A percentile compares a stretch with the other conserved stretches of the same genome.
These are phyloP conservation scores for Conidiobolus incongruus DNA, from an alignment of 371 early-diverging fungal species.

Conservation along the genomic window DNA sequence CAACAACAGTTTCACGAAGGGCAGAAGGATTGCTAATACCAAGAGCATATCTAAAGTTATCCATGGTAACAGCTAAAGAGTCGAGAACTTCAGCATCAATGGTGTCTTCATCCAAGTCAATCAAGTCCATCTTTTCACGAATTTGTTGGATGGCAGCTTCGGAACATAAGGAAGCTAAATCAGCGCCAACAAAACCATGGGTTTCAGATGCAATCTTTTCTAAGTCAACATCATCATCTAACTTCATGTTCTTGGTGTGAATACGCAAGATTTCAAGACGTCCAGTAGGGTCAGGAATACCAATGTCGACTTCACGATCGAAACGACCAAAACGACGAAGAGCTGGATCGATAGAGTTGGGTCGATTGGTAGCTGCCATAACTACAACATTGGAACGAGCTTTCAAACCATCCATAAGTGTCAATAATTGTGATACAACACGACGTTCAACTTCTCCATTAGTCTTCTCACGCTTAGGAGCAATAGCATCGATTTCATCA, in stretches of 20 bases:
- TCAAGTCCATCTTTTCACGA: constrained; percentile 96
- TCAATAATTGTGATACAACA: constrained; percentile 97
- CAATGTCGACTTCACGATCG: constrained; percentile 99
- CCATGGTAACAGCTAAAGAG: constrained; percentile 96
- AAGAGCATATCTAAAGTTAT: constrained; percentile 96
- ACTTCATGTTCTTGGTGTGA: constrained; percentile 99
- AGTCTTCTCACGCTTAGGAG: constrained; percentile 99
- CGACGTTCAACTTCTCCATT: constrained; percentile 99
- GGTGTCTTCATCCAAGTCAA: constrained; percentile 97
- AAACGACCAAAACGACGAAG: constrained; percentile 99
- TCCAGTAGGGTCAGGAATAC: constrained; percentile 98
- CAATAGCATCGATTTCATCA: constrained; percentile 95
- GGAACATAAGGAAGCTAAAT: constrained; percentile 97
- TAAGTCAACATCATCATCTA: constrained; percentile 94
- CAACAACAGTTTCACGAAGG: constrained; percentile 98
- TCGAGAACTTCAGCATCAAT: constrained; percentile 96
- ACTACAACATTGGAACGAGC: constrained; percentile 92
- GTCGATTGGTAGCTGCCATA: constrained; percentile 97
- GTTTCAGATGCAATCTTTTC: constrained; percentile 96
- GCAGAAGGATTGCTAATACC: constrained; percentile 97
- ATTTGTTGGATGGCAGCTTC: constrained; percentile 99
- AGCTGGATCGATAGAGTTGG: constrained; percentile 98
- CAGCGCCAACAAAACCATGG: constrained; percentile 98
- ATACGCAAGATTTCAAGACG: constrained; percentile 97
- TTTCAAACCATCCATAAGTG: constrained; percentile 99